These are phyloP conservation scores for Vitis riparia DNA, from an alignment of 164 flowering plant species.

Conservation along the genomic window DNA sequence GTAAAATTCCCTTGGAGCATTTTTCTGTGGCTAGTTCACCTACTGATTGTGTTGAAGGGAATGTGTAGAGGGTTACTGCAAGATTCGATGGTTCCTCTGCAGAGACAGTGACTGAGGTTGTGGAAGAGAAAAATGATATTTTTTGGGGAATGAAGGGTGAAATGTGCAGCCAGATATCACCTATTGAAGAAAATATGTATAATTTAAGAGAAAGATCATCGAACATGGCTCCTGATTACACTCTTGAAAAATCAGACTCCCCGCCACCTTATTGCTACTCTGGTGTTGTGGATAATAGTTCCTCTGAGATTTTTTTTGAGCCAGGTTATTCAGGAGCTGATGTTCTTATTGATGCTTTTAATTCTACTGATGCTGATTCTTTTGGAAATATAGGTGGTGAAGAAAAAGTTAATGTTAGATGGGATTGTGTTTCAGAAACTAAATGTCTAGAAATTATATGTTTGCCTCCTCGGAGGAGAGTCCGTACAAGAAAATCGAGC, in stretches of 20 bases:
- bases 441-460: constrained; percentile 21
- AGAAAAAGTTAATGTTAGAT: constrained; percentile 18
- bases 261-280: constrained; percentile 19
- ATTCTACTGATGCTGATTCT: constrained; percentile 22
- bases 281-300: constrained; percentile 6
- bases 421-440: constrained; percentile 17
- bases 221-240: neutral
- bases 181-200: constrained; percentile 16
- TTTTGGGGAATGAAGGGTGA: constrained; percentile 5
- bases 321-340: constrained; percentile 19
- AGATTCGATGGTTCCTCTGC: constrained; percentile 1
- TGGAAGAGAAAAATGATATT: constrained; percentile 20
- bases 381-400: constrained; percentile 16
- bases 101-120: constrained; percentile 6
- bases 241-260: constrained; percentile 19
- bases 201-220: constrained; percentile 15
- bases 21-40: constrained; percentile 5
- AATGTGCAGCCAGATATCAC: constrained; percentile 1
- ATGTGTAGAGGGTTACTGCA: constrained; percentile 8
- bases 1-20: constrained; percentile 4
- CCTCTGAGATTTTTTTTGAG: constrained; percentile 12
- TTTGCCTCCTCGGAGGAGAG: constrained; percentile 32
- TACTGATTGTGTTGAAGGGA: neutral
- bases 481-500: constrained; percentile 25
- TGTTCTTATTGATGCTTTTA: constrained; percentile 14